Percentiles rank a stretch among this genome's conserved stretches.
phyloP scores from a whole-genome alignment of 352 stramenopile species.

The Pythium guiyangense region DNA sequence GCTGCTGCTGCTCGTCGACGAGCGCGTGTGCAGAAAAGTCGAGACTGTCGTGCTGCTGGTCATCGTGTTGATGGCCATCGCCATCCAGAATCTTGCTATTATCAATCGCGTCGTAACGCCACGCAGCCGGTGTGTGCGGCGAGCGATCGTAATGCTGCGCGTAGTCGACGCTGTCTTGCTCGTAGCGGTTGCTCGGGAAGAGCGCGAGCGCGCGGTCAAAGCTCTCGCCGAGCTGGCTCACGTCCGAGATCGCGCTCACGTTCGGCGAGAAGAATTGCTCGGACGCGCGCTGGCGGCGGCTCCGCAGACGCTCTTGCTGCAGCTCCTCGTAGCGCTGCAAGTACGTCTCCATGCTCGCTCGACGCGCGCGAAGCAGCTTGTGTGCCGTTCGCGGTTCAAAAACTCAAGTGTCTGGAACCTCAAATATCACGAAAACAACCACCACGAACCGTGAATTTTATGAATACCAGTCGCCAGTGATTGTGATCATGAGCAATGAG shows the following conservation, averaged over 20 bases:
- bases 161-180: conserved; percentile 1
- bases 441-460: not conserved
- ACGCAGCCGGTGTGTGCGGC: not conserved
- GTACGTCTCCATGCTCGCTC: conserved; percentile 34
- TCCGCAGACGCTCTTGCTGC: conserved; percentile 34
- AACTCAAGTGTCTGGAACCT: not conserved
- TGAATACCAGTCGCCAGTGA: too few species aligned
- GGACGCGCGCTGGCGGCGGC: conserved; percentile 16
- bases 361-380: not conserved
- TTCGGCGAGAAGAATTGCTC: conserved; percentile 10
- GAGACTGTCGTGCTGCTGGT: conserved; percentile 1
- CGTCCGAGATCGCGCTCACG: conserved; percentile 7
- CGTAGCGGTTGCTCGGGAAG: conserved; percentile 8
- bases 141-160: not conserved
- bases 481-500: too few species aligned
- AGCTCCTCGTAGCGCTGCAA: conserved; percentile 44
- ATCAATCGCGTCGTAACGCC: not conserved
- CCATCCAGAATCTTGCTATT: not conserved
- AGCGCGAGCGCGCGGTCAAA: conserved; percentile 6
- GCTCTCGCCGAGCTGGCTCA: not conserved
- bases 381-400: conserved; percentile 10
- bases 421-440: not conserved
- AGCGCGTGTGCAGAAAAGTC: conserved; percentile 33
- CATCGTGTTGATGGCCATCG: not conserved
- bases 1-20: conserved; percentile 4